phyloP scores from a whole-genome alignment of 495 filamentous ascomycete species.

The Aspergillus wentii region DNA sequence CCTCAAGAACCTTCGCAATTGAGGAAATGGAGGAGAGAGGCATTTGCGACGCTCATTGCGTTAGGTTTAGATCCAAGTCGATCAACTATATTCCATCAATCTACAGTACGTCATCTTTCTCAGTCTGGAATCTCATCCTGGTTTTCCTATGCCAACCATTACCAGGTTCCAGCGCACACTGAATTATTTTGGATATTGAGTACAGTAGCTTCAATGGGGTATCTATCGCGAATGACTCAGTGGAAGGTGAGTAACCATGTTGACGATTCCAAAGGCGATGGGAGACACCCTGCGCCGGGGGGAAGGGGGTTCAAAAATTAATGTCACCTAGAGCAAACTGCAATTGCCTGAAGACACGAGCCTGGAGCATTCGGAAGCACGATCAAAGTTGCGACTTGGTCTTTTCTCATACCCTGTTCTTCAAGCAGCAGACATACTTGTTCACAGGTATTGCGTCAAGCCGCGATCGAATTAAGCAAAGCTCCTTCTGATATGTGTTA shows the following conservation, averaged over 20 bases:
- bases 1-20: constrained; percentile 58
- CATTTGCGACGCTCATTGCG: constrained; percentile 75
- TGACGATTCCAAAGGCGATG: too few species aligned
- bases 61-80: constrained; percentile 73
- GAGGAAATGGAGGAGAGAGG: constrained; percentile 60
- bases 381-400: constrained; percentile 70
- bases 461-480: constrained; percentile 5
- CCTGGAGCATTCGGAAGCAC: constrained; percentile 46
- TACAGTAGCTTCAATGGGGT: constrained; percentile 82
- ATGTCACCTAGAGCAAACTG: constrained; percentile 59
- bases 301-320: constrained; percentile 8
- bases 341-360: constrained; percentile 49
- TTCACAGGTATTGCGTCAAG: constrained; percentile 57
- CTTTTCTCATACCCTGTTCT: constrained; percentile 95
- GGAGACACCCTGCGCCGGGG: not conserved
- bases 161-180: constrained; percentile 67
- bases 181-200: constrained; percentile 97
- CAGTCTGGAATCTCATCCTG: not conserved
- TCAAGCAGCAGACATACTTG: constrained; percentile 89
- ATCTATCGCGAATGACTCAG: constrained; percentile 92
- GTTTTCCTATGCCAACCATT: constrained; percentile 10
- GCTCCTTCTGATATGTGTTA: constrained; percentile 20
- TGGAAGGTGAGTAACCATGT: constrained; percentile 75
- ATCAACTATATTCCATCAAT: constrained; percentile 84
- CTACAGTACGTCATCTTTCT: constrained; percentile 42